Evolutionary conservation across 2,329 filamentous ascomycete genomes (phyloP), one percentile per base, ranked within the genome.

Genomic region (Aspergillus cejpii): DNA sequence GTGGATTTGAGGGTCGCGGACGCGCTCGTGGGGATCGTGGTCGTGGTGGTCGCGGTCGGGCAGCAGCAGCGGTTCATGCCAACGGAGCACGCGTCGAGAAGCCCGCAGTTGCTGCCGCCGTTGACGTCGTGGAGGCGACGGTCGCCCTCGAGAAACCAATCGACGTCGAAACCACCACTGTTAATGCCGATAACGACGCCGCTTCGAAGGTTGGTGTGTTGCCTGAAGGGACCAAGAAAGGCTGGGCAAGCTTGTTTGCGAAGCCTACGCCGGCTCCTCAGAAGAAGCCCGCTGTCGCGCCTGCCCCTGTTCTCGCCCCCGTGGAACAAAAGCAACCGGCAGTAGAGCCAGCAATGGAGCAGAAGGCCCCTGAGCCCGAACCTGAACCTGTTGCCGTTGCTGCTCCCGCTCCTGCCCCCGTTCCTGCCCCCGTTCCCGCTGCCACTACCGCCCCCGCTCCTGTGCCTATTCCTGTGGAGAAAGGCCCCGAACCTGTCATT

Each of bases 201-300:
- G 41, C 40, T 10, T 38, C 62, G 23, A 69, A 67, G 60, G 62
- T 50, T 49, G 66, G 51, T 47, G 55, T 60, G 39, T 59, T 64
- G 33, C 60, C 66, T 3, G 68, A 69, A 45, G 65, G 63, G 29
- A 58, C 67, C 39, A 71, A 70, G 63, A 69, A 67, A 57, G 67
- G 66, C 40, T 89, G 85, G 85, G 85, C 85, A 28, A 86, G 83
- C 67, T 83, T 89, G 76, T 78, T 88, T 51, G 78, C 81, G 27
- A 84, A 84, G 71, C 72, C 76, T 31, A 70, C 76, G 28, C 75
- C 79, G 29, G 65, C 69, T 43, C 61, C 64, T 39, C 67, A 72
- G 49, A 75, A 75, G 64, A 72, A 75, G 55, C 71, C 76, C 45
- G 73, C 64, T 34, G 54, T 37, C 10, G 24, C 23, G 15, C 26